These are phyloP conservation scores for Heliamphora exappendiculata DNA, from an alignment of 148 eudicot species.

Conservation along the genomic window DNA sequence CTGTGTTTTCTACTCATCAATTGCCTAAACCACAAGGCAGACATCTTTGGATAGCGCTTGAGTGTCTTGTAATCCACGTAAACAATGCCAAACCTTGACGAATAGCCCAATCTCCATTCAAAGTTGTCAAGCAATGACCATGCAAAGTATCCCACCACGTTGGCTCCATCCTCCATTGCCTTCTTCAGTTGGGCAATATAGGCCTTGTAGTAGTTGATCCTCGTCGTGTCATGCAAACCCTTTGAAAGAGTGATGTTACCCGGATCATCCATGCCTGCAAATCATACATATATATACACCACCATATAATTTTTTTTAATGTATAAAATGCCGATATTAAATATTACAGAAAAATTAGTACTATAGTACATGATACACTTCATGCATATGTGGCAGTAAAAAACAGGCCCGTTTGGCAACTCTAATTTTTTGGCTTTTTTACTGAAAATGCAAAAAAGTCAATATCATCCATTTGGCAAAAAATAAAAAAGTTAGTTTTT, in stretches of 20 bases:
- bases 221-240: conserved; percentile 50
- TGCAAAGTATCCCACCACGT: conserved; percentile 79
- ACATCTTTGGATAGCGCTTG: conserved; percentile 78
- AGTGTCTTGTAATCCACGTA: conserved; percentile 77
- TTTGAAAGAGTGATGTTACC: conserved; percentile 57
- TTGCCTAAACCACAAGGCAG: conserved; percentile 80
- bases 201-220: conserved; percentile 66
- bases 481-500: no score
- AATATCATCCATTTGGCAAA: no score
- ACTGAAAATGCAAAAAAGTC: no score
- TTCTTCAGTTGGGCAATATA: conserved; percentile 53
- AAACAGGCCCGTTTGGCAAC: no score
- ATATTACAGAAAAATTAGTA: no score
- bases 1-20: conserved; percentile 29
- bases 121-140: conserved; percentile 96
- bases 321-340: no score
- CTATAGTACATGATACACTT: no score
- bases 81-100: conserved; percentile 86
- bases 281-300: neutral
- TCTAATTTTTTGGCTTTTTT: no score
- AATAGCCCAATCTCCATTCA: conserved; percentile 86
- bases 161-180: conserved; percentile 75
- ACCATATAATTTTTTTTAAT: no score
- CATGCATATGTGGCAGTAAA: no score
- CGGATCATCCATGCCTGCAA: conserved; percentile 89